phyloP scores from a whole-genome alignment of 164 flowering plant species.

The Chimonanthus salicifolius region DNA sequence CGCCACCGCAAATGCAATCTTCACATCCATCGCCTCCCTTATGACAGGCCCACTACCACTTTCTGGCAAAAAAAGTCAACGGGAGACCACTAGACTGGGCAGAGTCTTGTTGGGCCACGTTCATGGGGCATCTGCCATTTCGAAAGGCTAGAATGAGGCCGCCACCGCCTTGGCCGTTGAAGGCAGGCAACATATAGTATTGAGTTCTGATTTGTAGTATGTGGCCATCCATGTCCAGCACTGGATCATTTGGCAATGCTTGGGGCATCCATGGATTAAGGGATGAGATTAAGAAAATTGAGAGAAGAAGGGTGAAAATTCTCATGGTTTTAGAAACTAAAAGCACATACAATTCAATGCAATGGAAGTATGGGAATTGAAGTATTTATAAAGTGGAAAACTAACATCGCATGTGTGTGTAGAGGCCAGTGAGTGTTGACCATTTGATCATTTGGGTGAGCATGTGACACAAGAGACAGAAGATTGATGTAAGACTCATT shows the following conservation, averaged over 20 bases:
- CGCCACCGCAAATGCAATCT: slow-evolving; percentile 17
- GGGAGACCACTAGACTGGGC: slow-evolving; percentile 16
- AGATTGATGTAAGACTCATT: not conserved
- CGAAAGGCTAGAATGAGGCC: slow-evolving; percentile 11
- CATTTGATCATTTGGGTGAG: not conserved
- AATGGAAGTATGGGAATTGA: not conserved
- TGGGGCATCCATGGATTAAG: not conserved
- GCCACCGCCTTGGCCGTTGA: slow-evolving; percentile 14
- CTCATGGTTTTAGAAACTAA: not conserved
- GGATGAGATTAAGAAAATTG: slow-evolving; percentile 6
- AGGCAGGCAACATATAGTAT: slow-evolving; percentile 19
- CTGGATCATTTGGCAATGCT: not conserved
- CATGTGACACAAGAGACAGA: slow-evolving; percentile 4
- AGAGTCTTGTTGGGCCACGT: slow-evolving; percentile 12
- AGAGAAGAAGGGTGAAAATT: not conserved
- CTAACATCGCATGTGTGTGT: not conserved
- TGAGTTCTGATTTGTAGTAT: slow-evolving; percentile 12
- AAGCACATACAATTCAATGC: not conserved
- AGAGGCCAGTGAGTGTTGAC: not conserved
- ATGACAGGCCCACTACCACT: slow-evolving; percentile 1
- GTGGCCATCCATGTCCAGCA: slow-evolving; percentile 18
- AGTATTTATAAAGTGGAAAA: not conserved
- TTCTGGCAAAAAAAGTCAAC: slow-evolving; percentile 8
- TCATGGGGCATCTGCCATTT: slow-evolving; percentile 15
- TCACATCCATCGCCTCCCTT: slow-evolving; percentile 12